Conservation (phyloP, 768 basidiomycete genomes). For the Rhodotorula kratochvilovae region DNA sequence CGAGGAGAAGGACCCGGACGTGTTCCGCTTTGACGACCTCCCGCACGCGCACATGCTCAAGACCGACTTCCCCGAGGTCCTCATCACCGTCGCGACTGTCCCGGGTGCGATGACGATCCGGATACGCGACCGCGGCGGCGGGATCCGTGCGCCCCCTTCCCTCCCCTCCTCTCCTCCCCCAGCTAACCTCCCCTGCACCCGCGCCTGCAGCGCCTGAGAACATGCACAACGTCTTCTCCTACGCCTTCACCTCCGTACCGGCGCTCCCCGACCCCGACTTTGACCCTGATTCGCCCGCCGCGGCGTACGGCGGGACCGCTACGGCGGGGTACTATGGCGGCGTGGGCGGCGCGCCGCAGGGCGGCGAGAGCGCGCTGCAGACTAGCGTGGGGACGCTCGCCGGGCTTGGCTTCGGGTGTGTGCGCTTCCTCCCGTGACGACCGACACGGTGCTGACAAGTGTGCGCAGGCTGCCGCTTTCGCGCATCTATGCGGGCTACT, state of each 20-base stretch:
- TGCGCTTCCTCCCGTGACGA: slow-evolving; percentile 49
- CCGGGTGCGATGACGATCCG: slow-evolving; percentile 66
- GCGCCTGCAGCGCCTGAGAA: slow-evolving; percentile 60
- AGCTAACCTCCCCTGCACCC: too few species aligned
- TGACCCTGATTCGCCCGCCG: slow-evolving; percentile 49
- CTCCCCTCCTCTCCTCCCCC: too few species aligned
- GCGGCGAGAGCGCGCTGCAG: slow-evolving; percentile 70
- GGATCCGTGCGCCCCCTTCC: slow-evolving; percentile 59
- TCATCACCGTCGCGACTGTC: slow-evolving; percentile 30
- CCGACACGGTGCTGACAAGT: not conserved
- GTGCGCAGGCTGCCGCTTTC: slow-evolving; percentile 39
- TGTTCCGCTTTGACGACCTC: slow-evolving; percentile 46
- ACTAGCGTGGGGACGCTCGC: slow-evolving; percentile 81
- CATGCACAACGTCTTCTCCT: slow-evolving; percentile 77
- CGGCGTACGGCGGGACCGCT: slow-evolving; percentile 50
- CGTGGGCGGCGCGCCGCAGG: slow-evolving; percentile 65
- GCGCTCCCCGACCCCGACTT: slow-evolving; percentile 34
- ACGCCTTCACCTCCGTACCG: slow-evolving; percentile 74
- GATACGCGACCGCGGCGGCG: slow-evolving; percentile 80
- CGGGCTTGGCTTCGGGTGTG: slow-evolving; percentile 72
- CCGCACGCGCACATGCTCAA: slow-evolving; percentile 65
- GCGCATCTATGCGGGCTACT: slow-evolving; percentile 57
- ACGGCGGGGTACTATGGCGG: slow-evolving; percentile 50
- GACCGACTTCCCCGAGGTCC: slow-evolving; percentile 39
- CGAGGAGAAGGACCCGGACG: slow-evolving; percentile 38